A percentile compares a stretch with the other conserved stretches of the same genome.
These are phyloP conservation scores for Apiospora saccharicola DNA, from an alignment of 2,329 filamentous ascomycete genomes.

Conservation along the genomic window DNA sequence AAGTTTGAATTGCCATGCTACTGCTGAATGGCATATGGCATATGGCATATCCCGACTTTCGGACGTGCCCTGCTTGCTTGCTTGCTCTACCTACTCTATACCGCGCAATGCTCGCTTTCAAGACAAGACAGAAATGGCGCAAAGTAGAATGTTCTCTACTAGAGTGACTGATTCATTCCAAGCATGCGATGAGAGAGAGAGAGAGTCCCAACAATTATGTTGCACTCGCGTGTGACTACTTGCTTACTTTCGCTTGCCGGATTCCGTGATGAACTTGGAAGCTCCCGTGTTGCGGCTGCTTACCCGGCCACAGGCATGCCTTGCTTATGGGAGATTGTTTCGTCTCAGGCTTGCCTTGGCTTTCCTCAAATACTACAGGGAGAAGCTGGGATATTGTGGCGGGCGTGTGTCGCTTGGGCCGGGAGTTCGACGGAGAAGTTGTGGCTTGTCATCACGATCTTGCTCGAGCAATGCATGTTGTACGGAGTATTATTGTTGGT, in stretches of 20 bases:
- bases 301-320: neutral
- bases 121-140: neutral
- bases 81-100: neutral
- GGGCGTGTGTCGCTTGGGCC: neutral
- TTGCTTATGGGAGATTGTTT: constrained; percentile 9
- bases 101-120: neutral
- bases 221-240: neutral
- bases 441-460: constrained; percentile 5
- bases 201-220: neutral
- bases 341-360: constrained; percentile 9
- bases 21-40: neutral
- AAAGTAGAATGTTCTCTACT: neutral
- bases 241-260: constrained; percentile 12
- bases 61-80: neutral
- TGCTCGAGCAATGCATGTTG: neutral
- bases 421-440: neutral
- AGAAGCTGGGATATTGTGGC: neutral
- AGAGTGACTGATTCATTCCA: neutral
- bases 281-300: constrained; percentile 3
- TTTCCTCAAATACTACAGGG: neutral
- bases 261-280: neutral
- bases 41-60: neutral
- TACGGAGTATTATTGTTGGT: neutral
- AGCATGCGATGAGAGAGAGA: neutral
- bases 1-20: neutral